Base-by-base conservation (phyloP, 768 basidiomycete species). In the Exidia glandulosa region DNA sequence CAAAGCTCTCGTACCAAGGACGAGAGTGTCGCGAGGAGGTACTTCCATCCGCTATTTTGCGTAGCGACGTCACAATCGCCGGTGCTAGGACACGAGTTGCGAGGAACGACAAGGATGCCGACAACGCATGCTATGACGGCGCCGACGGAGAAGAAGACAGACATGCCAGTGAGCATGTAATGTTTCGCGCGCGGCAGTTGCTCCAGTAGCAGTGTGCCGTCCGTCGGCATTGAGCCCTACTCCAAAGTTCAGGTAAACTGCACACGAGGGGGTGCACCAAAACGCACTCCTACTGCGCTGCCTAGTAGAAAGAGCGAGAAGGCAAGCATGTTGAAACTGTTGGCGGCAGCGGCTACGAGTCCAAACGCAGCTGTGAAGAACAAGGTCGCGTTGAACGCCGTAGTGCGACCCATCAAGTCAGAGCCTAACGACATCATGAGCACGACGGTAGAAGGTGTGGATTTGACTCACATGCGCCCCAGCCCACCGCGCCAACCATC, bases 81-180 rank as follows among this genome's bases (percentile, higher is more conserved):
- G 47, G 71, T 66, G 27, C 70, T 67, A n/a, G 76, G 74, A 65
- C 89, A 91, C 0, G 89, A 89, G 64, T 81, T 79, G 16, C 77
- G 74, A 1, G 96, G 96, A 34, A 99, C 81, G 57, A 94, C 78
- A 55, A 87, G 58, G 33, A 94, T 80, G 36, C 85, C 91, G 34
- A 94, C 82, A 10, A 92, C 68, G 0, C 94, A 91, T 1, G 92
- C 77, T 3, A 96, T 70, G 47, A 98, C 90, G 0, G 94, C 86
- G 52, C 95, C 95, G 37, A 96, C 73, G 5, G 92, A 94, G 77
- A 97, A 97, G 76, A 97, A 98, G n/a, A 94, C 82, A 3, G 92
- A 93, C 27, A 96, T 80, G 0, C 87, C 88, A 0, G 92, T 95
- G 58, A 97, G 86, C 32, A 98, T 81, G 69, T 95, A 93, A 66